Percentiles rank a stretch among this genome's conserved stretches.
Conservation (phyloP, 495 filamentous ascomycete genomes). For the Penicillium bovifimosum region DNA sequence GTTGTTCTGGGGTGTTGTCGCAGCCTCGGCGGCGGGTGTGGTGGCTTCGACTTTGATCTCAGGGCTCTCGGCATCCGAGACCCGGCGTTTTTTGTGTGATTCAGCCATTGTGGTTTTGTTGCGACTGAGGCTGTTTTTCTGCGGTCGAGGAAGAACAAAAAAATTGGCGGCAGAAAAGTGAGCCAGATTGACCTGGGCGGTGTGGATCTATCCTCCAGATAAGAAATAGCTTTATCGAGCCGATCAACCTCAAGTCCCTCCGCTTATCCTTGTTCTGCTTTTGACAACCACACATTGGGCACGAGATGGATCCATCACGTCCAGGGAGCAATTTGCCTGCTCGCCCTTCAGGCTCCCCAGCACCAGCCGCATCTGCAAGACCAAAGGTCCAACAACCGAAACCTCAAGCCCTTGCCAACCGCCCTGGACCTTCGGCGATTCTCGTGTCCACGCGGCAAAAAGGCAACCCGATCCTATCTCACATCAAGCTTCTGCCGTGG, state of each 20-base stretch:
- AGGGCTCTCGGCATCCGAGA: conserved; percentile 21
- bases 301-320: conserved; percentile 25
- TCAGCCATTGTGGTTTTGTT: conserved; percentile 30
- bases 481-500: conserved; percentile 81
- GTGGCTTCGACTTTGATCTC: conserved; percentile 22
- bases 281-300: not conserved
- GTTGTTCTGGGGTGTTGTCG: conserved; percentile 37
- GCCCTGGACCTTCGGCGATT: conserved; percentile 68
- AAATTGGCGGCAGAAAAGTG: conserved; percentile 47
- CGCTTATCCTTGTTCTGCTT: conserved; percentile 9
- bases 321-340: conserved; percentile 23
- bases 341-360: conserved; percentile 22
- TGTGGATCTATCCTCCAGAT: conserved; percentile 17
- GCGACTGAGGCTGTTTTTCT: conserved; percentile 17
- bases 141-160: conserved; percentile 19
- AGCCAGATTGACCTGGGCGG: conserved; percentile 15
- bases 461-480: conserved; percentile 86
- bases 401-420: conserved; percentile 69
- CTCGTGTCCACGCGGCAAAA: conserved; percentile 84
- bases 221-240: conserved; percentile 22
- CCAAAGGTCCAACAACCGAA: conserved; percentile 77
- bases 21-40: conserved; percentile 18
- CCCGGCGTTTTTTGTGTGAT: conserved; percentile 28
- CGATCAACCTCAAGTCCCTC: not conserved
- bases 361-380: conserved; percentile 21